Percentiles rank a stretch among this genome's conserved stretches.
phyloP scores from a whole-genome alignment of 139 green algal species.

The Chlamydomonas schloesseri region DNA sequence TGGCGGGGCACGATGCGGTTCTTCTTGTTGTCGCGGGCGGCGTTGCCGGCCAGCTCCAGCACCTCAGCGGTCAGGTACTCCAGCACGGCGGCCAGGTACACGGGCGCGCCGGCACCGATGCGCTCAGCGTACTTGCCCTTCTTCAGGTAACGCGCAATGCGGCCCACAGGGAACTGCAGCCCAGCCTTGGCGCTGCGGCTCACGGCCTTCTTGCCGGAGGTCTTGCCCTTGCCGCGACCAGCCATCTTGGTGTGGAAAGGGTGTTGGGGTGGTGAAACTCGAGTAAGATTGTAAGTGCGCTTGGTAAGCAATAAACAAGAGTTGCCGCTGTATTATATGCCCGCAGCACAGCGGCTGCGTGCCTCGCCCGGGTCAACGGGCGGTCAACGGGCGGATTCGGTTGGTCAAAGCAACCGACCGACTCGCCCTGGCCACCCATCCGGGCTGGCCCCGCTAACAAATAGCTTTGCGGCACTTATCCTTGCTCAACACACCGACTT shows the following conservation, averaged over 20 bases:
- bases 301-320: no score
- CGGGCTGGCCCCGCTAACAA: no score
- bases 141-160: constrained; percentile 88
- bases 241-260: not conserved
- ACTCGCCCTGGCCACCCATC: no score
- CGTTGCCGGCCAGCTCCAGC: constrained; percentile 98
- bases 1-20: constrained; percentile 85
- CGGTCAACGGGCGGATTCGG: no score
- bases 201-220: constrained; percentile 75
- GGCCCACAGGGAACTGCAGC: constrained; percentile 89
- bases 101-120: constrained; percentile 72
- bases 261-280: no score
- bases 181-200: constrained; percentile 88
- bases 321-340: no score
- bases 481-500: no score
- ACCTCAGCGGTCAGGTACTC: constrained; percentile 97
- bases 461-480: no score
- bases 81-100: constrained; percentile 77
- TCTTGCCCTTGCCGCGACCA: not conserved
- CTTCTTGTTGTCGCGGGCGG: constrained; percentile 94
- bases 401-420: no score
- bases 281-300: no score
- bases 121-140: constrained; percentile 75
- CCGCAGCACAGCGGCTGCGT: no score
- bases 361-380: no score